Evolutionary conservation across 1,139 yeast species (phyloP).

Genomic region (Diutina mesorugosa): DNA sequence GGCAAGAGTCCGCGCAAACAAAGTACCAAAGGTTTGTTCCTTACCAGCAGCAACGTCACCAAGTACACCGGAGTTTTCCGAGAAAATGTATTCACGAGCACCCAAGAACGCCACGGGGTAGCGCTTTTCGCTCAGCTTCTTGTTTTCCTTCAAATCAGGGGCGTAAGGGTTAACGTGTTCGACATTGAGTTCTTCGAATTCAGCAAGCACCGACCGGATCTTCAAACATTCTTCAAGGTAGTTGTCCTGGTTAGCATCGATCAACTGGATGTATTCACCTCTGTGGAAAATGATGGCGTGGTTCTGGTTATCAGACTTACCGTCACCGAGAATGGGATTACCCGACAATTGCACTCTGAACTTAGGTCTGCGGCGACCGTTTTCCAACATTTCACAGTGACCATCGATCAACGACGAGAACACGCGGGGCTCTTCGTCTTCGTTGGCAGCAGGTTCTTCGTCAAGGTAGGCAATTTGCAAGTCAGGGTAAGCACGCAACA

Average conservation of each 20-base stretch:
- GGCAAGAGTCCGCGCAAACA: slow-evolving; percentile 94
- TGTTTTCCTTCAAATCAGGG: slow-evolving; percentile 33
- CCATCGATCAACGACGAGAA: slow-evolving; percentile 96
- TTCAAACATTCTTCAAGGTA: slow-evolving; percentile 96
- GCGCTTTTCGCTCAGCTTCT: slow-evolving; percentile 14
- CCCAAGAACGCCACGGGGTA: slow-evolving; percentile 97
- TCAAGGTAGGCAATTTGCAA: slow-evolving; percentile 96
- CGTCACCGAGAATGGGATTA: slow-evolving; percentile 98
- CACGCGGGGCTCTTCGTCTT: slow-evolving; percentile 97
- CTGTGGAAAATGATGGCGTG: slow-evolving; percentile 94
- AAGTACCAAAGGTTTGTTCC: slow-evolving; percentile 98
- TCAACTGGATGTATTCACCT: slow-evolving; percentile 96
- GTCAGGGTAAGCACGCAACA: slow-evolving; percentile 97
- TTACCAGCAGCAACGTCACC: slow-evolving; percentile 99
- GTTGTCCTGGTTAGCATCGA: slow-evolving; percentile 98
- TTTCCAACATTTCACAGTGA: slow-evolving; percentile 82
- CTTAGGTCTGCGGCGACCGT: slow-evolving; percentile 97
- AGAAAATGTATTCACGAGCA: slow-evolving; percentile 98
- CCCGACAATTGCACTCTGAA: slow-evolving; percentile 97
- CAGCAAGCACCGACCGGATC: slow-evolving; percentile 94
- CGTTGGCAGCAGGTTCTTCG: slow-evolving; percentile 80
- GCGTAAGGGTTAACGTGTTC: slow-evolving; percentile 79
- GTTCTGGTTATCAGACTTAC: slow-evolving; percentile 98
- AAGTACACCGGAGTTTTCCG: slow-evolving; percentile 95
- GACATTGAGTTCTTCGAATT: slow-evolving; percentile 88